These are phyloP conservation scores for Syzygium malaccense DNA, from an alignment of 441 rosid genomes.

Conservation along the genomic window DNA sequence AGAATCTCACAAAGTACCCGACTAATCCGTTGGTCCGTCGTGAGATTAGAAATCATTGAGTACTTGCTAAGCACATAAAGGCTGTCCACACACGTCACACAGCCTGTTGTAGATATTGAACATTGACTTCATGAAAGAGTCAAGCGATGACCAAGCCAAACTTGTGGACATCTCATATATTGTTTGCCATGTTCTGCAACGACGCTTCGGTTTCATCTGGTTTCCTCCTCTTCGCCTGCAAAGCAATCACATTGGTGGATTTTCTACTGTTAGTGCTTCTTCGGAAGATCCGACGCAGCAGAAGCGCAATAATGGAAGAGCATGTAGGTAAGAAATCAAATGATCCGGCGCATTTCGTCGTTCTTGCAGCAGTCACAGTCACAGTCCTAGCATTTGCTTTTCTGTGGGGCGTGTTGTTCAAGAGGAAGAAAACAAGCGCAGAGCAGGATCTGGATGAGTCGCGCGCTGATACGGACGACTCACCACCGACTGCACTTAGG, in stretches of 20 bases:
- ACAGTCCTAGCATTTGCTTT: neutral
- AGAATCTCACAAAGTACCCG: neutral
- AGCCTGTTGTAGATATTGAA: neutral
- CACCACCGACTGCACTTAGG: neutral
- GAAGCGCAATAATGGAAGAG: neutral
- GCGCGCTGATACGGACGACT: neutral
- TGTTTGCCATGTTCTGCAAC: neutral
- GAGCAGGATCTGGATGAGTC: neutral
- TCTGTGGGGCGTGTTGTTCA: neutral
- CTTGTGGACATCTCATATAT: neutral
- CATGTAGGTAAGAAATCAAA: neutral
- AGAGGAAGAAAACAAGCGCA: neutral
- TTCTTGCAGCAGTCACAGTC: neutral
- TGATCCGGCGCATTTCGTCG: neutral
- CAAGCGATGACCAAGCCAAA: neutral
- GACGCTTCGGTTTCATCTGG: neutral
- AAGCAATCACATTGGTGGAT: neutral
- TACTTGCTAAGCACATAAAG: neutral
- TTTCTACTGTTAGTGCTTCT: neutral
- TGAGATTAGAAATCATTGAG: neutral
- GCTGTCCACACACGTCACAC: neutral
- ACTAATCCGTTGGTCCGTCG: neutral
- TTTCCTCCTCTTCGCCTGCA: neutral
- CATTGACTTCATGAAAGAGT: neutral
- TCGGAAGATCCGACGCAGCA: neutral